Evolutionary conservation across 768 basidiomycete genomes (phyloP).

Genomic region (Hortiboletus flavorubellus): DNA sequence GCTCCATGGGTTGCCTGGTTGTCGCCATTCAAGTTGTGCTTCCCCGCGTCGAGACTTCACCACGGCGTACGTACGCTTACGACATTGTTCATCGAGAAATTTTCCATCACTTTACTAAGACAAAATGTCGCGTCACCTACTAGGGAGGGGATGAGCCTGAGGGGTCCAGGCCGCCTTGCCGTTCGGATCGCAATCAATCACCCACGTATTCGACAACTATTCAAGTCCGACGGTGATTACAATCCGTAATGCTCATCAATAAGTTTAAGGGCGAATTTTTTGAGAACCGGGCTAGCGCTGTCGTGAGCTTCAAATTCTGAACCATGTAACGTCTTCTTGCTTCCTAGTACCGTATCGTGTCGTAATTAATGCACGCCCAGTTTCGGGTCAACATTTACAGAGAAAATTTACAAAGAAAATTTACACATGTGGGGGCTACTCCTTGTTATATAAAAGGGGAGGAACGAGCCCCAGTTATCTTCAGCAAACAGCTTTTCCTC

Average conservation of each 20-base stretch:
- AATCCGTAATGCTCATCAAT: neutral
- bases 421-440: neutral
- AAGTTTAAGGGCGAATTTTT: too few relatives aligned
- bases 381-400: neutral
- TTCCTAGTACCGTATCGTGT: too few relatives aligned
- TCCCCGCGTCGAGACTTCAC: neutral
- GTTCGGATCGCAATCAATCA: neutral
- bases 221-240: neutral
- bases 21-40: too few relatives aligned
- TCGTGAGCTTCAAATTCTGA: neutral
- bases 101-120: neutral
- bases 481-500: neutral
- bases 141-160: neutral
- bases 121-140: neutral
- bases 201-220: neutral
- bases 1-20: too few relatives aligned
- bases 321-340: neutral
- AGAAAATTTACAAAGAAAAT: neutral
- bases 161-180: neutral
- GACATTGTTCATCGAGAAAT: neutral
- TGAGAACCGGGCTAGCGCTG: neutral
- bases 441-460: neutral
- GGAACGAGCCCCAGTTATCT: neutral
- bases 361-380: neutral
- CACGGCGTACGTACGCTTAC: neutral